Percentiles rank a stretch among this genome's conserved stretches.
These are phyloP conservation scores for Bipolaris sorokiniana DNA, from an alignment of 2,329 filamentous ascomycete species.

Conservation along the genomic window DNA sequence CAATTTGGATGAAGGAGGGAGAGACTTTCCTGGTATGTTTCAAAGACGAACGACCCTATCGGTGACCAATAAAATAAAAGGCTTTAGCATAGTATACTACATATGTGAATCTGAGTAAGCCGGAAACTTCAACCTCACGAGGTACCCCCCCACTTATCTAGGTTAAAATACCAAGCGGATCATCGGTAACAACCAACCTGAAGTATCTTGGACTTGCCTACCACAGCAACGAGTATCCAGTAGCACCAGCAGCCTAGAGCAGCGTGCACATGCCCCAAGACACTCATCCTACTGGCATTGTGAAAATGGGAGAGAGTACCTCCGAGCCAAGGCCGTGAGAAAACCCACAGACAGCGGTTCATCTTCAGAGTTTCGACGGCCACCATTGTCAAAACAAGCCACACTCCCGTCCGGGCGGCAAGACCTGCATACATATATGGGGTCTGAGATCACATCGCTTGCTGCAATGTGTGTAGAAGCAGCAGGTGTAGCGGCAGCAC, in stretches of 20 bases:
- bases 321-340: neutral
- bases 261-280: neutral
- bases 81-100: neutral
- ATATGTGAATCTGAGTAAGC: neutral
- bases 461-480: neutral
- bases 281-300: neutral
- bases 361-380: neutral
- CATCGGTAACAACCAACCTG: neutral
- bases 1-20: too few relatives aligned
- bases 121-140: neutral
- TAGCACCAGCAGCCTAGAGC: neutral
- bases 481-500: slow-evolving; percentile 1
- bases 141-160: neutral
- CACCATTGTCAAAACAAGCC: neutral
- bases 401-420: neutral
- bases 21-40: too few relatives aligned
- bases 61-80: too few relatives aligned
- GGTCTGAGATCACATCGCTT: neutral
- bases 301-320: neutral
- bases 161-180: neutral
- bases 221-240: neutral
- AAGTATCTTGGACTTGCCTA: neutral
- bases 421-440: neutral
- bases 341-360: neutral
- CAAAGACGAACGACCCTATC: too few relatives aligned